Base-by-base conservation (phyloP, 768 basidiomycete genomes). In the Mrakia blollopis region DNA sequence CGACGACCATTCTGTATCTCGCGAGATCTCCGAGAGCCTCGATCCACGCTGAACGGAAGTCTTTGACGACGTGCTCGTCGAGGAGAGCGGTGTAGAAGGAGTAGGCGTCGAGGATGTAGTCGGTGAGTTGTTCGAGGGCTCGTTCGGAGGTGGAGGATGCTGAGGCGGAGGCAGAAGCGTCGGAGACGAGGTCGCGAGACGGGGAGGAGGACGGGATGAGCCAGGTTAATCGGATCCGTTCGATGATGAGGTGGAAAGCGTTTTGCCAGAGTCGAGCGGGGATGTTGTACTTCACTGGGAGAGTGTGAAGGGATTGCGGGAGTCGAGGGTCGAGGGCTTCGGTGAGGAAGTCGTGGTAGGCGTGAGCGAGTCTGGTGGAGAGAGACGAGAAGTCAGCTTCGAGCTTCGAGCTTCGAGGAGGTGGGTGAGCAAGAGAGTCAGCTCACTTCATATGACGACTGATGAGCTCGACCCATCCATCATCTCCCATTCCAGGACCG, bases 1-100 rank as follows among this genome's bases (percentile, higher is more conserved):
- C 92, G n/a, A 98, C 92, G 1, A 91, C 91, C 92, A 97, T 96
- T 71, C 92, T 88, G 83, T 98, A 98, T 50, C 95, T 87, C 0
- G 97, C 94, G 41, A 99, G 87, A 84, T 99, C 97, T 32, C 97
- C 97, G 23, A 99, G 89, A 5, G 95, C 93, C 83, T 99, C 97
- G 72, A 98, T 88, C 97, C 97, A 99, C 25, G 90, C 90, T 2
- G 88, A 85, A 77, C 90, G 89, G 86, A 93, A 97, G 10, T 85
- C 83, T 2, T 83, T 84, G 63, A 98, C 87, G 0, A 86, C 87
- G 13, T 87, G 89, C 82, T 97, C 91, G 81, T 98, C 96, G 70
- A 94, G 86, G 3, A 98, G 87, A 54, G 90, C 89, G 0, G 94
- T 91, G 85, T 98, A 98, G 81, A 95, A 96, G 0, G 89, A 90